Conservation (phyloP, 2,329 filamentous ascomycete genomes). For the Phaeosphaeriaceae sp. region DNA sequence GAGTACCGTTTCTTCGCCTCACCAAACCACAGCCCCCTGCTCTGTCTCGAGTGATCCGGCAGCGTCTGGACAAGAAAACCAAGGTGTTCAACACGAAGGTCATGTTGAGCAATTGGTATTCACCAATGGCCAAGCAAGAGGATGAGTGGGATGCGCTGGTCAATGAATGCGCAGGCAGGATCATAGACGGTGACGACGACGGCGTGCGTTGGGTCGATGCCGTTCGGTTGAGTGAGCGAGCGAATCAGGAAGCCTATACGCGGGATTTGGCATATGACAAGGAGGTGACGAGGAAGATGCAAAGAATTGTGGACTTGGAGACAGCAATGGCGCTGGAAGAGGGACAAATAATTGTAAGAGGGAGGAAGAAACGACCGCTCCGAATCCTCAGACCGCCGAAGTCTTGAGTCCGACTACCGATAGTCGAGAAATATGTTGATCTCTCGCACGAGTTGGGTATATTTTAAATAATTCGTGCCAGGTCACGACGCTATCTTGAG, state of each 20-base stretch:
- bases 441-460: constrained; percentile 26
- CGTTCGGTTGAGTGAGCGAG: constrained; percentile 23
- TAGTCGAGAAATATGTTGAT: neutral
- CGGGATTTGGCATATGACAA: constrained; percentile 17
- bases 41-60: constrained; percentile 65
- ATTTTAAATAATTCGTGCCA: constrained; percentile 5
- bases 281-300: constrained; percentile 50
- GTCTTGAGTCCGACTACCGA: neutral
- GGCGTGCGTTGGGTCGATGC: constrained; percentile 40
- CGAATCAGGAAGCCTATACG: constrained; percentile 12
- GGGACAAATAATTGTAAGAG: constrained; percentile 37
- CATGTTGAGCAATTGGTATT: constrained; percentile 52
- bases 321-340: constrained; percentile 52
- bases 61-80: constrained; percentile 58
- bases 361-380: constrained; percentile 33
- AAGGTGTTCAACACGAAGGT: constrained; percentile 49
- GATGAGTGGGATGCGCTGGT: constrained; percentile 58
- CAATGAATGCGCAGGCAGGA: constrained; percentile 1
- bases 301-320: constrained; percentile 58
- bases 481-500: constrained; percentile 48
- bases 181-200: constrained; percentile 11
- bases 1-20: constrained; percentile 70
- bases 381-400: constrained; percentile 22
- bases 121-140: constrained; percentile 51
- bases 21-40: constrained; percentile 68